Evolutionary conservation across 345 rosid species (phyloP).

Genomic region (Lumnitzera littorea): DNA sequence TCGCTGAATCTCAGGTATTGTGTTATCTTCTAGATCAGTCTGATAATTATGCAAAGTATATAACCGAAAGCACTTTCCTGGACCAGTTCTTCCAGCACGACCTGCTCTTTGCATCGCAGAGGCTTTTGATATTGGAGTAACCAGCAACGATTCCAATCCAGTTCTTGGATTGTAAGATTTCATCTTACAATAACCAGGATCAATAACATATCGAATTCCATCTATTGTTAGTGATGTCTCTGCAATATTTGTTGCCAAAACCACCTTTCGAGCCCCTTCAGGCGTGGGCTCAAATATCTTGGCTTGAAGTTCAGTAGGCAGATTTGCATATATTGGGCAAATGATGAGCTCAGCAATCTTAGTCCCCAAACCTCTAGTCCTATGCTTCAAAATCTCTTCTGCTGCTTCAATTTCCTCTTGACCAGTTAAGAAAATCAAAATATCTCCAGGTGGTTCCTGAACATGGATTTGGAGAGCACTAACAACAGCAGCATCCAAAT

Average conservation of each 20-base stretch:
- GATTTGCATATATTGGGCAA: conserved; percentile 94
- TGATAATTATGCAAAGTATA: conserved; percentile 76
- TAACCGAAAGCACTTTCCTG: conserved; percentile 86
- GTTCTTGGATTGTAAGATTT: conserved; percentile 94
- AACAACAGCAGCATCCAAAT: conserved; percentile 91
- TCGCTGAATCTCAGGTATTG: conserved; percentile 89
- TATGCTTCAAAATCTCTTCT: conserved; percentile 83
- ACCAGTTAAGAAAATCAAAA: conserved; percentile 85
- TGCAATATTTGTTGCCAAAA: conserved; percentile 92
- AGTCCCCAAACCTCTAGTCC: conserved; percentile 86
- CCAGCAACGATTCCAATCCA: conserved; percentile 92
- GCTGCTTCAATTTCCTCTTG: conserved; percentile 98
- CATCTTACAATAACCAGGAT: conserved; percentile 97
- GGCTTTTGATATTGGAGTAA: conserved; percentile 91
- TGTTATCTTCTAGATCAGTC: conserved; percentile 86
- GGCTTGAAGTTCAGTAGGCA: conserved; percentile 94
- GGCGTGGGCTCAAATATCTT: conserved; percentile 98
- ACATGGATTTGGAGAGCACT: conserved; percentile 87
- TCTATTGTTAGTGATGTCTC: conserved; percentile 95
- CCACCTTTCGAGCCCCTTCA: conserved; percentile 94
- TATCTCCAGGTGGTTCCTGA: conserved; percentile 74
- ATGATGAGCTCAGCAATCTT: conserved; percentile 91
- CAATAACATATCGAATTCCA: conserved; percentile 89
- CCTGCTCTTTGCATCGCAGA: conserved; percentile 96
- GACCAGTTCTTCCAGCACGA: conserved; percentile 94